These are phyloP conservation scores for Penicillium coffeae DNA, from an alignment of 495 filamentous ascomycete genomes.

Conservation along the genomic window DNA sequence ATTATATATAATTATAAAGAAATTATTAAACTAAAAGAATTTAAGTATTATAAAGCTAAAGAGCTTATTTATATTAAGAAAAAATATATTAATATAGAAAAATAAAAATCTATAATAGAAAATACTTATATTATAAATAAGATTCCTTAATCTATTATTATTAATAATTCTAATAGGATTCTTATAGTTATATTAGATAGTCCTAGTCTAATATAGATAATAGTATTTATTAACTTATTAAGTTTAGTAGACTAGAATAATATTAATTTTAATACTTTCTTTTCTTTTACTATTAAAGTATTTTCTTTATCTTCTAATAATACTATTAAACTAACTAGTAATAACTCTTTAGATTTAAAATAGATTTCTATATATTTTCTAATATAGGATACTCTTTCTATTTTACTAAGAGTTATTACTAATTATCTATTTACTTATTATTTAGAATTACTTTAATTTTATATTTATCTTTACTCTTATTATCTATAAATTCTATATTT, in stretches of 20 bases:
- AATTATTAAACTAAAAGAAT: neutral
- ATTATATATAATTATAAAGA: neutral
- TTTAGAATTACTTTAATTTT: slow-evolving; percentile 9
- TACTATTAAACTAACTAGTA: slow-evolving; percentile 3
- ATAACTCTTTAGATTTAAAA: slow-evolving; percentile 10
- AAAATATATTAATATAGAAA: neutral
- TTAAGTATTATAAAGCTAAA: neutral
- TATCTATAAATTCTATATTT: slow-evolving; percentile 4
- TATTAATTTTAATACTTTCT: neutral
- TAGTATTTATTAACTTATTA: neutral
- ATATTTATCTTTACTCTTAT: slow-evolving; percentile 9
- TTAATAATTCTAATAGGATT: neutral
- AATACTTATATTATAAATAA: neutral
- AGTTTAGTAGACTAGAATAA: neutral
- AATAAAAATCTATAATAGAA: neutral
- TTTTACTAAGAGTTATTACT: slow-evolving; percentile 6
- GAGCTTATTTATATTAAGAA: neutral
- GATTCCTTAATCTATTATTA: neutral
- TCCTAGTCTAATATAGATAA: neutral
- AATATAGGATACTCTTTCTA: slow-evolving; percentile 10
- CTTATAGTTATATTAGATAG: neutral
- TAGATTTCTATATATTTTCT: slow-evolving; percentile 14
- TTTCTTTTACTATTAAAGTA: neutral
- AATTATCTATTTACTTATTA: neutral
- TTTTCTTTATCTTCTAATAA: neutral